phyloP scores from a whole-genome alignment of 768 basidiomycete species.

The Strobilomyces echinocephalus region DNA sequence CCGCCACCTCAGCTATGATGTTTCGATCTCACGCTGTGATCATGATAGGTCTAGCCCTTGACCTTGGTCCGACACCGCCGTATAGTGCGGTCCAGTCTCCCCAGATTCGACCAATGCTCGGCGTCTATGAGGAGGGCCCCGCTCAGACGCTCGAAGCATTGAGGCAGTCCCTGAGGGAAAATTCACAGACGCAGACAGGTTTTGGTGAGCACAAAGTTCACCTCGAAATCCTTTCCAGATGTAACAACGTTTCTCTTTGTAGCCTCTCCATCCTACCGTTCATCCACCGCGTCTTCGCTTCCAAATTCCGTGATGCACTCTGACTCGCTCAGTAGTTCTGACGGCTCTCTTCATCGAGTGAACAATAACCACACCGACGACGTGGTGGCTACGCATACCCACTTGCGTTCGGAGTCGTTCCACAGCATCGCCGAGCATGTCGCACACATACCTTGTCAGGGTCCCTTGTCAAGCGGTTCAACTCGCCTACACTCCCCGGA shows the following conservation, averaged over 20 bases:
- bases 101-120: neutral
- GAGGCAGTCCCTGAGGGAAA: slow-evolving; percentile 13
- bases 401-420: slow-evolving; percentile 11
- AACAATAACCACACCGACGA: neutral
- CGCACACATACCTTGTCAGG: neutral
- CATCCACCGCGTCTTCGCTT: neutral
- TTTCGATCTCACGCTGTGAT: neutral
- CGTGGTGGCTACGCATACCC: neutral
- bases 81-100: slow-evolving; percentile 9
- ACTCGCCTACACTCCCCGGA: slow-evolving; percentile 4
- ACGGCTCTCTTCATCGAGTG: slow-evolving; percentile 3
- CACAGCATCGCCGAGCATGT: slow-evolving; percentile 33
- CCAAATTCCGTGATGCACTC: neutral
- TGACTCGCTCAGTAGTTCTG: slow-evolving; percentile 5
- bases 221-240: neutral
- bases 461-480: neutral
- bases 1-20: neutral
- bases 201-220: neutral
- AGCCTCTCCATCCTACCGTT: slow-evolving; percentile 1
- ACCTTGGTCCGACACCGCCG: slow-evolving; percentile 26
- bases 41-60: neutral
- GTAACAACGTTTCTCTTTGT: neutral
- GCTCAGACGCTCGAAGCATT: slow-evolving; percentile 20
- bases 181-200: slow-evolving; percentile 2
- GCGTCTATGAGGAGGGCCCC: slow-evolving; percentile 3